Base-by-base conservation (phyloP, 1,284 basidiomycete genomes). In the Anthracocystis setariae region DNA sequence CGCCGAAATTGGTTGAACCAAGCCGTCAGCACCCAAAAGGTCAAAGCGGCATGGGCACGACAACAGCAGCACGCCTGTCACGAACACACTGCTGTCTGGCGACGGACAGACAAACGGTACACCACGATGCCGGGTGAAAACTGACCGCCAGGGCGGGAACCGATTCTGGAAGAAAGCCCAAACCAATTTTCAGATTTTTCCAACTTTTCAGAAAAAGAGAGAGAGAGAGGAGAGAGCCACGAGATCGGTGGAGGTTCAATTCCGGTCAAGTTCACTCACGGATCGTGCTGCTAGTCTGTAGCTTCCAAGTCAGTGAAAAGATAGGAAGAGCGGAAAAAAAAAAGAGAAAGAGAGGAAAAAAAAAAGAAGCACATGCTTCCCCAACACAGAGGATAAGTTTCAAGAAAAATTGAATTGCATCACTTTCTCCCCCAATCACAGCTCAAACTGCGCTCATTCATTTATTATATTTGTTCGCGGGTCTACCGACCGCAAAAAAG, bases 241-340 rank as follows among this genome's bases (percentile, higher is more conserved):
- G 40, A 61, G 51, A 61, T 54, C 51, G 58, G 56, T 59, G 43
- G 56, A 59, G 58, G 57, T 38, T 38, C 18, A 18, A 38, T 7
- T 15, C 37, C 37, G 37, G 37, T 12, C 29, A n/a, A 5, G 29
- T 29, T 12, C 29, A 29, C 29, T 29, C n/a, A n/a, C 38, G 9
- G 38, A 8, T 39, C 7, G 10, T 39, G 38, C 38, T 39, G 38
- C 38, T 39, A n/a, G 7, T 17, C 38, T 17, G 38, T 39, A n/a
- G 7, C 18, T n/a, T 39, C 38, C 7, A n/a, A n/a, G 13, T n/a
- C 38, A 13, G 38, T 39, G 10, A 33, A 33, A 33, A 33, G 32
- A 33, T 8, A 33, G 8, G 8, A 15, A 8, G 8, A 15, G 32
- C 15, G 32, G 15, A 33, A 33, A 33, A 15, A 15, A 15, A 33